Evolutionary conservation across 495 filamentous ascomycete species (phyloP).

Genomic region (Beverwykella pulmonaria): DNA sequence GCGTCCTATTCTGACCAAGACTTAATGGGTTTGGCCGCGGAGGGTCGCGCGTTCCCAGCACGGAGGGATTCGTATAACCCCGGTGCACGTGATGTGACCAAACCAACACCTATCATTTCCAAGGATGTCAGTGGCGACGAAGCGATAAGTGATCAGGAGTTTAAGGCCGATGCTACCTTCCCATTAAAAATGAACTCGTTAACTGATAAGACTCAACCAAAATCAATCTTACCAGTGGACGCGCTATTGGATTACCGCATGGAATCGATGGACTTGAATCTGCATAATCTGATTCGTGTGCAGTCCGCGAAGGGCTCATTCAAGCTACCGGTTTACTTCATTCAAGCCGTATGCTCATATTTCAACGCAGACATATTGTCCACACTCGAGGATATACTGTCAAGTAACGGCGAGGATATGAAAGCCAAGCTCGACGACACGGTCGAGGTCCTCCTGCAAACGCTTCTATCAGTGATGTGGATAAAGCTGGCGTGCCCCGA

Average conservation of each 20-base stretch:
- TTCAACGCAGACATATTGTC: not conserved
- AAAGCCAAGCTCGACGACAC: not conserved
- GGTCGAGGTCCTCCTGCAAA: not conserved
- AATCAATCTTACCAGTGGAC: not conserved
- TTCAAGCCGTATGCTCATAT: not conserved
- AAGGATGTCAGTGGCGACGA: no score
- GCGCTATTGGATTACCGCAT: not conserved
- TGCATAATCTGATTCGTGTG: not conserved
- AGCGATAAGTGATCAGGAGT: no score
- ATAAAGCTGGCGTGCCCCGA: not conserved
- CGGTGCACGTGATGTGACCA: no score
- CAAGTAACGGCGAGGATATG: not conserved
- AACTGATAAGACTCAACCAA: not conserved
- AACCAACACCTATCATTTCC: no score
- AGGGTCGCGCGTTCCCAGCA: no score
- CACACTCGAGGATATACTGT: not conserved
- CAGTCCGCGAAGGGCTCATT: conserved; percentile 3
- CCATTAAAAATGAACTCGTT: no score
- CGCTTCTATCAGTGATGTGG: not conserved
- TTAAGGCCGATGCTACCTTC: no score
- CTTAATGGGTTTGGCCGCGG: no score
- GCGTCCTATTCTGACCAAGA: no score
- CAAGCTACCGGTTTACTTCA: not conserved
- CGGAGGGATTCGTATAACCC: no score
- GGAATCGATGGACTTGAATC: not conserved